phyloP scores from a whole-genome alignment of 306 rosid genomes.

The Ammopiptanthus mongolicus region DNA sequence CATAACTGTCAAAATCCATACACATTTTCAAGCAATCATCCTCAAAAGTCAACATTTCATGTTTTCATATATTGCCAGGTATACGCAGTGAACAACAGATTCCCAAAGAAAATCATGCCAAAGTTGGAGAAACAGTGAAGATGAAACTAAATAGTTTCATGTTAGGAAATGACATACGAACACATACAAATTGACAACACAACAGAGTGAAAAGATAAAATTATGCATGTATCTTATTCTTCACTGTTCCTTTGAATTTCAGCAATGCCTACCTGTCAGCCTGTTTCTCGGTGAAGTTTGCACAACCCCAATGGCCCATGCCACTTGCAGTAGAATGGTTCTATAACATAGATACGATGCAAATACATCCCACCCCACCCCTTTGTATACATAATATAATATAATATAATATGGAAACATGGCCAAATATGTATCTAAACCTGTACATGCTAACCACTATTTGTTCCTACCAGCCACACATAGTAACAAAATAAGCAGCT shows the following conservation, averaged over 20 bases:
- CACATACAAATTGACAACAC: slow-evolving; percentile 8
- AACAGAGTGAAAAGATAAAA: neutral
- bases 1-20: too few species aligned
- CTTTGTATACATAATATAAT: slow-evolving; percentile 28
- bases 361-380: slow-evolving; percentile 32
- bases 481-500: slow-evolving; percentile 53
- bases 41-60: too few species aligned
- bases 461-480: slow-evolving; percentile 45
- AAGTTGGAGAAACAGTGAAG: neutral
- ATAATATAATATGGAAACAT: slow-evolving; percentile 37
- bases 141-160: neutral
- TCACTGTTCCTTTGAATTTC: slow-evolving; percentile 25
- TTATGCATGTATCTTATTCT: slow-evolving; percentile 35
- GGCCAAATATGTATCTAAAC: slow-evolving; percentile 44
- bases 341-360: slow-evolving; percentile 21
- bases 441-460: slow-evolving; percentile 50
- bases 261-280: slow-evolving; percentile 29
- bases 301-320: slow-evolving; percentile 17
- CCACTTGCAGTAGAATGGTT: slow-evolving; percentile 18
- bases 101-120: neutral
- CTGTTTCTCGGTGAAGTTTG: slow-evolving; percentile 11
- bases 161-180: neutral
- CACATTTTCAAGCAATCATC: too few species aligned
- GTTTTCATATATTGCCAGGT: too few species aligned
- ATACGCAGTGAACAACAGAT: too few species aligned